Evolutionary conservation across 805 yeast species (phyloP).

Genomic region (Suhomyces pyralidae): DNA sequence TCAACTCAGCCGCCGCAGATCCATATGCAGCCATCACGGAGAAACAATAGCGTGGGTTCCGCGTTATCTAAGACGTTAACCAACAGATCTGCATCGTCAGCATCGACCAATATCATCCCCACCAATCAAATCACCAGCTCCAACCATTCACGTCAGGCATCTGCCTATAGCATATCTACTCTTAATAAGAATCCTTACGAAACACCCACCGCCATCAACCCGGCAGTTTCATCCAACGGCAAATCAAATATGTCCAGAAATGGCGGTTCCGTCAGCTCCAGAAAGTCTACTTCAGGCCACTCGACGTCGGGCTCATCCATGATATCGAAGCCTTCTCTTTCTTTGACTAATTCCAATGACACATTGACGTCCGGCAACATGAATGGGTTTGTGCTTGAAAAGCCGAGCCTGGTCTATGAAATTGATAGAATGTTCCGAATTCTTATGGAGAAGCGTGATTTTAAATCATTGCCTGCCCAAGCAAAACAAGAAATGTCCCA

Average conservation of each 20-base stretch:
- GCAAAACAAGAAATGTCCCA: conserved; percentile 75
- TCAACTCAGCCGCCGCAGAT: conserved; percentile 2
- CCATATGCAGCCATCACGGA: conserved; percentile 4
- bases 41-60: conserved; percentile 13
- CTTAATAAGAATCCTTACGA: conserved; percentile 27
- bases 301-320: conserved; percentile 12
- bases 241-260: conserved; percentile 9
- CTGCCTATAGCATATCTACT: conserved; percentile 36
- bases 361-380: conserved; percentile 12
- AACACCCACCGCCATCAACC: conserved; percentile 14
- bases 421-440: conserved; percentile 74
- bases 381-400: conserved; percentile 47
- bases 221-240: conserved; percentile 6
- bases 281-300: conserved; percentile 13
- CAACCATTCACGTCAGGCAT: conserved; percentile 39
- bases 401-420: conserved; percentile 62
- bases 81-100: conserved; percentile 10
- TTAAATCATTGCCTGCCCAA: conserved; percentile 61
- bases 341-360: conserved; percentile 15
- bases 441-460: conserved; percentile 80
- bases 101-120: conserved; percentile 25
- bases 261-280: conserved; percentile 8
- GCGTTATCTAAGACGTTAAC: conserved; percentile 12
- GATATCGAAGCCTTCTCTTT: conserved; percentile 26
- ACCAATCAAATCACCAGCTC: conserved; percentile 28